Conservation (phyloP, 306 rosid genomes). For the Cicer arietinum region DNA sequence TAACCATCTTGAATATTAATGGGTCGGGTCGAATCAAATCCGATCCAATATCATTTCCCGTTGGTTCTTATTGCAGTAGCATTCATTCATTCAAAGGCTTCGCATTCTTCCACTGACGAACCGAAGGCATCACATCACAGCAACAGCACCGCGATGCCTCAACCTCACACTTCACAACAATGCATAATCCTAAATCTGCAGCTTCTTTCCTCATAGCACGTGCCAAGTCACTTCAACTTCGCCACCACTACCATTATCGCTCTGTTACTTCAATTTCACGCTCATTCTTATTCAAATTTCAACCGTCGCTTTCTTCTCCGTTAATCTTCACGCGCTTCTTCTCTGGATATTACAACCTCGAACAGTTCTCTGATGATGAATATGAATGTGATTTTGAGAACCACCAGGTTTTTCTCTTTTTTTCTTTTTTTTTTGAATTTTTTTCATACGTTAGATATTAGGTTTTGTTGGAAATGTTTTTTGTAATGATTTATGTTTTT, state of each 20-base stretch:
- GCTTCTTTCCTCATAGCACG: conserved; percentile 41
- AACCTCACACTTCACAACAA: conserved; percentile 20
- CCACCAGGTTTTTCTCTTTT: conserved; percentile 54
- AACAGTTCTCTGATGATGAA: conserved; percentile 93
- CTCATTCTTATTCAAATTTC: conserved; percentile 6
- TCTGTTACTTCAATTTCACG: conserved; percentile 25
- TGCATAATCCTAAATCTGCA: conserved; percentile 42
- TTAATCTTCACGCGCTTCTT: conserved; percentile 51
- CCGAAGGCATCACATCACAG: neutral
- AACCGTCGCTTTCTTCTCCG: conserved; percentile 44
- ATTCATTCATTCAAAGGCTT: neutral
- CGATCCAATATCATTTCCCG: neutral
- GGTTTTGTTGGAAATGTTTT: conserved; percentile 14
- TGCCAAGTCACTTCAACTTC: conserved; percentile 27
- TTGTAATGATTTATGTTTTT: neutral
- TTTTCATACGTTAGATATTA: neutral
- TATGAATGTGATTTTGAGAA: conserved; percentile 73
- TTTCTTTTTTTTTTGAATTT: neutral
- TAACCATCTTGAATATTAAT: no score
- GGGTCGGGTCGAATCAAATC: neutral
- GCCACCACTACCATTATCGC: conserved; percentile 33
- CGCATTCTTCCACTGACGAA: neutral
- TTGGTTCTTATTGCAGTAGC: neutral
- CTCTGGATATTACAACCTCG: conserved; percentile 64
- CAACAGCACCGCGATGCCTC: conserved; percentile 28